A percentile compares a stretch with the other conserved stretches of the same genome.
Conservation (phyloP, 192 early-diverging fungal genomes). For the Chytriomyces sp. region DNA sequence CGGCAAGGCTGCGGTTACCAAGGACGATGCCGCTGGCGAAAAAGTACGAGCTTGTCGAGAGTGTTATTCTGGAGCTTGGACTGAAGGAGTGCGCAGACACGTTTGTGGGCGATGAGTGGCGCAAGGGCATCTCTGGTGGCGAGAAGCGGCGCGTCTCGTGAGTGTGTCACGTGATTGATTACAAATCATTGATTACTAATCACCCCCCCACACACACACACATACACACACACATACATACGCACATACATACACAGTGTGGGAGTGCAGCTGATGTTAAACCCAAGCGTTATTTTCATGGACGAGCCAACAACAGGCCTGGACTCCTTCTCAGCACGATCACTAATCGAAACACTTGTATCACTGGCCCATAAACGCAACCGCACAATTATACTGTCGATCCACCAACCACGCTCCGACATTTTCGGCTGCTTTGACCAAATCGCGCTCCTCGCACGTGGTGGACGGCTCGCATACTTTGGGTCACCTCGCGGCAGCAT, state of each 20-base stretch:
- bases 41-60: conserved; percentile 48
- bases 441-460: conserved; percentile 75
- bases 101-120: conserved; percentile 51
- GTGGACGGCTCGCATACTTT: conserved; percentile 68
- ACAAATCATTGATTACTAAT: no score
- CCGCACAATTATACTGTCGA: conserved; percentile 76
- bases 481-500: conserved; percentile 56
- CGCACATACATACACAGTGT: conserved; percentile 79
- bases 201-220: no score
- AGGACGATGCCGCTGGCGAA: conserved; percentile 32
- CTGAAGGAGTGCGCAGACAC: conserved; percentile 56
- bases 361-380: conserved; percentile 39
- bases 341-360: conserved; percentile 64
- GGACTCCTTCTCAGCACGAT: conserved; percentile 71
- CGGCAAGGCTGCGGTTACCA: conserved; percentile 70
- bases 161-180: neutral
- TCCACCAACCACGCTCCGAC: conserved; percentile 87
- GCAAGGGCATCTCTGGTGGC: conserved; percentile 75
- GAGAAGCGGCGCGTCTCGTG: conserved; percentile 84
- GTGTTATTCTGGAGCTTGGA: conserved; percentile 48
- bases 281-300: conserved; percentile 63
- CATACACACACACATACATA: no score
- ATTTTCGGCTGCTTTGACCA: conserved; percentile 84
- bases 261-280: conserved; percentile 78
- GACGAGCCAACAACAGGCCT: conserved; percentile 66